Percentiles rank a stretch among this genome's conserved stretches.
phyloP scores from a whole-genome alignment of 306 rosid genomes.

The Quercus gilva region DNA sequence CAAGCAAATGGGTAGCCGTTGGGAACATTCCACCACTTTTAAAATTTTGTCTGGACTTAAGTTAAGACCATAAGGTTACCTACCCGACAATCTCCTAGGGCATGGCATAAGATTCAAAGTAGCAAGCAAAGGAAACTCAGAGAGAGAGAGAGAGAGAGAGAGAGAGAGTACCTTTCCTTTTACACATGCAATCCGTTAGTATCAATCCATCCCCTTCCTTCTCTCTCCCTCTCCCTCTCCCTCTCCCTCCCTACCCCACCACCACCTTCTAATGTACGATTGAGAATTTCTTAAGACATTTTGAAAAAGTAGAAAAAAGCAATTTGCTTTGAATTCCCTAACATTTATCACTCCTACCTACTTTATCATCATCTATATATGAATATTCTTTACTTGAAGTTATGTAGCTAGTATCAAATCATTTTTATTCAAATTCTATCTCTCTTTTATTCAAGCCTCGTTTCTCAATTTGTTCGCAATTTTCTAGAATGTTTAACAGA shows the following conservation, averaged over 20 bases:
- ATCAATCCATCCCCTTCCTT: conserved; percentile 22
- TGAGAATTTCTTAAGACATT: not conserved
- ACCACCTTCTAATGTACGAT: conserved; percentile 9
- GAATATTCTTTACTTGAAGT: not conserved
- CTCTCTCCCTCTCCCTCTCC: not conserved
- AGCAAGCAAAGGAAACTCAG: not conserved
- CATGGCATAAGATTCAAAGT: conserved; percentile 64
- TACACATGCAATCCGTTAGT: conserved; percentile 18
- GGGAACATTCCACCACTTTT: conserved; percentile 60
- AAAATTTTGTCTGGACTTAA: conserved; percentile 38
- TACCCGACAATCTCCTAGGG: conserved; percentile 28
- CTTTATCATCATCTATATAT: not conserved
- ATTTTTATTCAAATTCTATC: too few species aligned
- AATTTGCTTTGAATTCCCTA: conserved; percentile 12
- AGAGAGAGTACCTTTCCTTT: conserved; percentile 20
- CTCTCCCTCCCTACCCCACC: conserved; percentile 19
- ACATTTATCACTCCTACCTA: not conserved
- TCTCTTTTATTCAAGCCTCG: too few species aligned
- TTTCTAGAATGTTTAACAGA: too few species aligned
- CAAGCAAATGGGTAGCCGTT: conserved; percentile 44
- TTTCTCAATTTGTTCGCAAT: too few species aligned
- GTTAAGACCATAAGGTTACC: conserved; percentile 14
- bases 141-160: not conserved
- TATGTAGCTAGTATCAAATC: not conserved
- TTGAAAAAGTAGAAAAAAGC: not conserved